Evolutionary conservation across 129 eudicot genomes (phyloP), one percentile per base, ranked within the genome.

Genomic region (Scalesia atractyloides): DNA sequence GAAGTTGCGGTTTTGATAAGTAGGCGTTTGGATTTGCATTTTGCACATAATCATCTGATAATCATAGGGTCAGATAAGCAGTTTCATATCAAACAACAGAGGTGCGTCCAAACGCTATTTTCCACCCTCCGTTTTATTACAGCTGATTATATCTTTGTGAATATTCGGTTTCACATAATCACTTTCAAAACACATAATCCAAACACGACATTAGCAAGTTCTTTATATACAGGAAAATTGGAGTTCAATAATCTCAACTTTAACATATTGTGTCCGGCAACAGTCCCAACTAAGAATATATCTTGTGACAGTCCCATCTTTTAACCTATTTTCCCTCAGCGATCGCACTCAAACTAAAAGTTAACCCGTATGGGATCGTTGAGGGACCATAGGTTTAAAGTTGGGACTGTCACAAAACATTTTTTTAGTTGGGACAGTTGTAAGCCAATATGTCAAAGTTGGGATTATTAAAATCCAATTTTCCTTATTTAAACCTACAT

Each of bases 1-100:
- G 41, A 13, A 68, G 62, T 68, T 67, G 9, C 52, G 63, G 51
- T 68, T 76, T 49, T 24, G 48, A 76, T 56, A 16, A 76, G 74
- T 56, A 51, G 49, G 26, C 58, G 48, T 44, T 24, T 57, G 16
- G 41, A 20, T 52, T 69, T 33, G 63, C 0, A 8, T 53, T 1
- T 61, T 34, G 33, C 18, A 49, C 9, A 2, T 44, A 26, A 66
- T 66, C 26, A 66, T 44, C 30, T 16, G 24, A 56, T 54, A 1
- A 56, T 56, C 54, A 56, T 3, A 64, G 63, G 12, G 41, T 68
- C 60, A 17, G 15, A 67, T 49, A 41, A 64, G 41, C 69, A 41
- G 13, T 37, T 37, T 41, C 46, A 41, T 41, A 41, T 51, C 57
- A 50, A 69, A 34, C 61, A 69, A 39, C 36, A 51, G 3, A 69